phyloP scores from a whole-genome alignment of 805 yeast species.

The Metschnikowia kofuensis region DNA sequence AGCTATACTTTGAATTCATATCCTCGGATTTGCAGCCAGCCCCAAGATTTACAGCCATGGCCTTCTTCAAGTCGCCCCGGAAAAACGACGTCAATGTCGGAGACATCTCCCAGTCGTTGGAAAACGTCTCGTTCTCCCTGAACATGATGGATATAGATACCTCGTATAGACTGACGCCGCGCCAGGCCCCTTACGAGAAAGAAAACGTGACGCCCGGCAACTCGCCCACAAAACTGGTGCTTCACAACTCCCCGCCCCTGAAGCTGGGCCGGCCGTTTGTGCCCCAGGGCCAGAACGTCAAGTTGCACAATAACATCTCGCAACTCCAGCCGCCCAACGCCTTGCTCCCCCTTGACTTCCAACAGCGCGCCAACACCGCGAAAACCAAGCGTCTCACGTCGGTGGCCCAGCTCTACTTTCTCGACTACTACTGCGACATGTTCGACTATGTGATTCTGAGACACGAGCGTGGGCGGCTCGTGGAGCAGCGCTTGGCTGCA shows the following conservation, averaged over 20 bases:
- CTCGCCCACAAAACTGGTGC: slow-evolving; percentile 25
- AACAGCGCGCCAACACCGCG: slow-evolving; percentile 58
- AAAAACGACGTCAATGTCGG: slow-evolving; percentile 25
- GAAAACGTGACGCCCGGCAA: slow-evolving; percentile 31
- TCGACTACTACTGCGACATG: slow-evolving; percentile 95
- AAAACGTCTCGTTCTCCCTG: slow-evolving; percentile 36
- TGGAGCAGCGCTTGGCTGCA: slow-evolving; percentile 54
- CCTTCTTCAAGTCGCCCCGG: slow-evolving; percentile 18
- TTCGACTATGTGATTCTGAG: slow-evolving; percentile 88
- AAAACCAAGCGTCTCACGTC: slow-evolving; percentile 84
- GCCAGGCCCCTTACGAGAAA: slow-evolving; percentile 12
- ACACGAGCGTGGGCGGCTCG: slow-evolving; percentile 74
- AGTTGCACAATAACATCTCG: slow-evolving; percentile 28
- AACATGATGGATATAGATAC: slow-evolving; percentile 42
- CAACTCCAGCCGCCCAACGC: slow-evolving; percentile 32
- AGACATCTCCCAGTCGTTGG: slow-evolving; percentile 41
- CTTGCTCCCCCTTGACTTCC: slow-evolving; percentile 44
- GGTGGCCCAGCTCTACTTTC: slow-evolving; percentile 89
- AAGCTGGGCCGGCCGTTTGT: slow-evolving; percentile 8
- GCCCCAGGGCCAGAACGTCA: slow-evolving; percentile 17
- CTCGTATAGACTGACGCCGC: slow-evolving; percentile 31
- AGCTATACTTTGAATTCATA: too few relatives aligned
- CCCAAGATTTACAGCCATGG: slow-evolving; percentile 6
- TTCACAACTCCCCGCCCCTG: slow-evolving; percentile 25
- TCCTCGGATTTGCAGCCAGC: too few relatives aligned